Conservation (phyloP, 2,329 filamentous ascomycete species). For the Pseudocercospora fuligena region DNA sequence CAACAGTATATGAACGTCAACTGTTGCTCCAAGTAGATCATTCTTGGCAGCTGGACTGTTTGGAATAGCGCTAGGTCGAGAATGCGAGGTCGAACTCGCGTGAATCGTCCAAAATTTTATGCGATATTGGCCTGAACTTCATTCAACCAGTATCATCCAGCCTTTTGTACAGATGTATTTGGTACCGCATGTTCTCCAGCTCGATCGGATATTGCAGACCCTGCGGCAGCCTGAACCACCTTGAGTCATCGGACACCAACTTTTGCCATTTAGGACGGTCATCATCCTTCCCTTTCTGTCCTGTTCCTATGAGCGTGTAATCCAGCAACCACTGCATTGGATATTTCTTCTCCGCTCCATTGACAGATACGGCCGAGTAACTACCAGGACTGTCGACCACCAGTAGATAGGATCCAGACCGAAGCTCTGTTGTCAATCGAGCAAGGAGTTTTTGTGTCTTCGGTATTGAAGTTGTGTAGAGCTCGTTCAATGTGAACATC, state of each 20-base stretch:
- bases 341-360: conserved; percentile 66
- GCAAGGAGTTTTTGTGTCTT: conserved; percentile 79
- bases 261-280: conserved; percentile 67
- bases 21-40: too few relatives aligned
- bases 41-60: too few relatives aligned
- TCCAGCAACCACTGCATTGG: conserved; percentile 94
- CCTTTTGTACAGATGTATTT: conserved; percentile 76
- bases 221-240: conserved; percentile 78
- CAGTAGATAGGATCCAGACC: conserved; percentile 69
- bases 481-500: conserved; percentile 94
- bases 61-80: too few relatives aligned
- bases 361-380: conserved; percentile 80
- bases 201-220: conserved; percentile 77
- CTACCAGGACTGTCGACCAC: conserved; percentile 93
- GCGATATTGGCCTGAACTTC: background rate
- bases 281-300: conserved; percentile 19
- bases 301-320: conserved; percentile 67
- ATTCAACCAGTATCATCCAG: conserved; percentile 4
- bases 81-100: too few relatives aligned
- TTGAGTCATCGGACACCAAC: conserved; percentile 73
- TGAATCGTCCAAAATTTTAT: background rate
- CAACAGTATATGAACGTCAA: too few relatives aligned
- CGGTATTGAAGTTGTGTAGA: conserved; percentile 78
- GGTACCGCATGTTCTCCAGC: conserved; percentile 93
- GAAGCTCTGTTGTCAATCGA: conserved; percentile 64